Evolutionary conservation across 768 basidiomycete species (phyloP).

Genomic region (Dacryopinax spathularia): DNA sequence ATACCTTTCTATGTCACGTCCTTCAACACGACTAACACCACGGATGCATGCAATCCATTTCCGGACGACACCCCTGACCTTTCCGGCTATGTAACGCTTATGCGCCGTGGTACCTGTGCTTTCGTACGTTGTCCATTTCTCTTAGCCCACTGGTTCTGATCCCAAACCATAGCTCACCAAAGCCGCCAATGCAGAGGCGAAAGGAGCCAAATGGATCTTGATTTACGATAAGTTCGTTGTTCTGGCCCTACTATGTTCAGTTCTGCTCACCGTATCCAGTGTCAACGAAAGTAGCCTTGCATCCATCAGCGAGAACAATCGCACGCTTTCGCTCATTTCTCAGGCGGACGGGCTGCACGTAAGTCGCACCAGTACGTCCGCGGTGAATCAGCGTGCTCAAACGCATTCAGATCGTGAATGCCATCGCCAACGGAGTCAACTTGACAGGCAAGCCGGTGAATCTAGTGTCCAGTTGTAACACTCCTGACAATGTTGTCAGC

Average conservation of each 20-base stretch:
- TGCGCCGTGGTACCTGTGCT: slow-evolving; percentile 45
- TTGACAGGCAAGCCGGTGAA: slow-evolving; percentile 14
- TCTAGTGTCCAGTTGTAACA: no score
- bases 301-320: slow-evolving; percentile 20
- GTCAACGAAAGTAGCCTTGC: slow-evolving; percentile 39
- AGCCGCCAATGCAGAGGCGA: slow-evolving; percentile 38
- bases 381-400: neutral
- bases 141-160: neutral
- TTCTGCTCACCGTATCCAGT: neutral
- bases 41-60: slow-evolving; percentile 47
- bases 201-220: slow-evolving; percentile 35
- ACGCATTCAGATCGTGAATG: slow-evolving; percentile 31
- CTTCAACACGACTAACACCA: slow-evolving; percentile 35
- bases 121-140: slow-evolving; percentile 27
- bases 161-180: slow-evolving; percentile 30
- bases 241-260: neutral
- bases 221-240: slow-evolving; percentile 27
- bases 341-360: slow-evolving; percentile 43
- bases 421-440: slow-evolving; percentile 33
- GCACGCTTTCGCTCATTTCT: slow-evolving; percentile 33
- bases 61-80: slow-evolving; percentile 43
- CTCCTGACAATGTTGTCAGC: slow-evolving; percentile 17
- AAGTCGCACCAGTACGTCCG: slow-evolving; percentile 15
- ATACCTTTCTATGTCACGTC: slow-evolving; percentile 47
- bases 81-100: slow-evolving; percentile 37